Base-by-base conservation (phyloP, 106 monocot species). In the Acorus gramineus region DNA sequence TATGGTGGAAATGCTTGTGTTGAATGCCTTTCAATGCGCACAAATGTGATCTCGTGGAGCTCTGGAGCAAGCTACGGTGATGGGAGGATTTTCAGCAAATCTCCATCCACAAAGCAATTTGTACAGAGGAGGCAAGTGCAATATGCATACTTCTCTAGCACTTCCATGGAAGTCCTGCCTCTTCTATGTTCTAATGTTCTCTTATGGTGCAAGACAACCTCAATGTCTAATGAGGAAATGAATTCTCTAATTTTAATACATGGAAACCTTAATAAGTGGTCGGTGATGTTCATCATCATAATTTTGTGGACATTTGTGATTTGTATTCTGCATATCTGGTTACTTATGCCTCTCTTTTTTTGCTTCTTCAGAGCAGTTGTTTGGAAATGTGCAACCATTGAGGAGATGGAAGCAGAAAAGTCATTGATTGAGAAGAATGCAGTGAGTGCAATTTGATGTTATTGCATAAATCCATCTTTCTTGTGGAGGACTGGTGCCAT, bases 351-450 rank as follows among this genome's bases (percentile, higher is more conserved):
- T 42, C 1, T 11, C 55, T 72, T 44, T 58, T 60, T 6, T 69
- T 78, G 46, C 12, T 55, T 53, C 52, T 56, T 63, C 71, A 90
- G 90, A 73, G 61, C 68, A 69, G 68, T 64, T 69, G 69, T 63
- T 42, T 49, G 82, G 8, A 79, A 71, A 56, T 82, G 82, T 78
- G 94, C 94, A 54, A 94, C 94, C 63, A 78, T 80, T 65, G 94
- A 94, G 63, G 90, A 94, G 76, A 84, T 94, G 52, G 86, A 94
- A 71, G 90, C 84, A 0, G 90, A 94, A 71, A 90, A 90, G 59
- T 70, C 80, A 11, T 47, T 78, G 49, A 84, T 94, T 55, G 94
- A 94, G 67, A 81, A 77, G 50, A 69, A 75, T 55, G 86, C 64
- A 49, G 94, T 94, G 76, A 75, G 82, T 78, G 57, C 2, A 46